Base-by-base conservation (phyloP, 495 filamentous ascomycete species). In the Podospora bellae-mahoneyi region DNA sequence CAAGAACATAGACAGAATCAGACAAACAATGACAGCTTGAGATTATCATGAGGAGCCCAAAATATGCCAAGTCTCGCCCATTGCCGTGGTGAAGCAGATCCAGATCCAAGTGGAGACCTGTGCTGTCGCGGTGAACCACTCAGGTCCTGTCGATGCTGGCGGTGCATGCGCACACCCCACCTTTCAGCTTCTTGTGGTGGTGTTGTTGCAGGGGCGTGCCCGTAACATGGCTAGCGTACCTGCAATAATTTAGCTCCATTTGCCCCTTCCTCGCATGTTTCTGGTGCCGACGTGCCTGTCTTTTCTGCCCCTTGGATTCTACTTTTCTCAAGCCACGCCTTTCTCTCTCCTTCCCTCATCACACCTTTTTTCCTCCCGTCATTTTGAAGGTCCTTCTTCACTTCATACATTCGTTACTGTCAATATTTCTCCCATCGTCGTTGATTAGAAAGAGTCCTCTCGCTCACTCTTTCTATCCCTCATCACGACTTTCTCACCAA, bases 381-480 rank as follows among this genome's bases (percentile, higher is more conserved):
- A 56, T 71, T 62, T 68, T 71, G 71, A 69, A 63, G 61, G 32
- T 23, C 32, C 60, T 64, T 72, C 74, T 74, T 70, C 23, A 70
- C 76, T 76, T 72, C 23, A 70, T 74, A 64, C 76, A 76, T 69
- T 78, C 76, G 76, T 78, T 78, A 74, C 69, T 69, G 68, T 69
- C 70, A 68, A 73, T 74, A 68, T 71, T 73, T 48, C 55, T 15
- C 30, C 53, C 30, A 27, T 26, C 39, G n/a, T 58, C 23, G 55
- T 58, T 68, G 65, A 30, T 62, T 48, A 54, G 68, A 68, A 70
- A 56, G 64, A 68, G 55, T 60, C 56, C 18, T 54, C 10, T 57
- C 64, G 20, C 57, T 69, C 68, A 32, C 66, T 60, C 65, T 20
- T 64, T 15, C 34, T 48, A 60, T 57, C 34, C 44, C 34, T 32